Percentiles rank a stretch among this genome's conserved stretches.
phyloP scores from a whole-genome alignment of 805 yeast genomes.

The Lachancea dasiensis region DNA sequence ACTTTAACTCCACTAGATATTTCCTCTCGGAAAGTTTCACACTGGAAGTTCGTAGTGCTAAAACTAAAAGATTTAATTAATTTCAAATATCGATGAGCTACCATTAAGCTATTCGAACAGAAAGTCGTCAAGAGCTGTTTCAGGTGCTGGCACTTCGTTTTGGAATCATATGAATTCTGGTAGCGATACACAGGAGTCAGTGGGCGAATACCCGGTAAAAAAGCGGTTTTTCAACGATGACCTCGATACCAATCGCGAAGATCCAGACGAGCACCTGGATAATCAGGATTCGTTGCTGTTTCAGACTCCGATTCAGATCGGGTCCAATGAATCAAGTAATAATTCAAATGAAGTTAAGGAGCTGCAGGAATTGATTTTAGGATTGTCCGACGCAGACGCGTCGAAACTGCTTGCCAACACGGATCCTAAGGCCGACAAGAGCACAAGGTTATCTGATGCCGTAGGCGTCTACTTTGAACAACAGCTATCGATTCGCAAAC shows the following conservation, averaged over 20 bases:
- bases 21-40: too few relatives aligned
- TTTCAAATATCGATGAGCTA: too few relatives aligned
- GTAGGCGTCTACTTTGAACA: conserved; percentile 37
- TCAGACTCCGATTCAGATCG: conserved; percentile 1
- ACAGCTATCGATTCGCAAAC: too few relatives aligned
- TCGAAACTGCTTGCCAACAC: conserved; percentile 2
- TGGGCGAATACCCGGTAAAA: conserved; percentile 8
- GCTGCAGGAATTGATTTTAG: conserved; percentile 5
- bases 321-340: conserved; percentile 5
- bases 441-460: conserved; percentile 34
- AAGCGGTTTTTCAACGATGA: conserved; percentile 29
- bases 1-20: too few relatives aligned
- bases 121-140: too few relatives aligned
- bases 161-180: neutral
- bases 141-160: too few relatives aligned
- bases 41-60: too few relatives aligned
- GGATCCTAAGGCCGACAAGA: conserved; percentile 9
- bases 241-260: conserved; percentile 14
- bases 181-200: neutral
- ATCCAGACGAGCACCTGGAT: conserved; percentile 1
- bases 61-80: too few relatives aligned
- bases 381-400: conserved; percentile 3
- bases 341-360: conserved; percentile 6
- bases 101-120: too few relatives aligned
- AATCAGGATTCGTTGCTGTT: conserved; percentile 9